Percentiles rank a stretch among this genome's conserved stretches.
Conservation (phyloP, 305 asterid genomes). For the Fraxinus floribunda region DNA sequence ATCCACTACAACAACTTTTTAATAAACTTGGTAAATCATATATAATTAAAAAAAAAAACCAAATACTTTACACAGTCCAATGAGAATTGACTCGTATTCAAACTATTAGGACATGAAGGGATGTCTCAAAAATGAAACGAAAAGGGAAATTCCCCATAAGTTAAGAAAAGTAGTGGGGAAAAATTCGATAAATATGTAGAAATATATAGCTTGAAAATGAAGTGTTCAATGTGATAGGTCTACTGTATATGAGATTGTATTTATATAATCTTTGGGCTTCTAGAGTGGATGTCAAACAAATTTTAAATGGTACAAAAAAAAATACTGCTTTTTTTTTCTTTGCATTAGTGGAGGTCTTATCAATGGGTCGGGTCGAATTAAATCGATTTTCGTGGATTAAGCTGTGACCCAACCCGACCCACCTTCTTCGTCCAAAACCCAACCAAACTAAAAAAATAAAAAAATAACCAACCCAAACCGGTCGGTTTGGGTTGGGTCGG, state of each 20-base stretch:
- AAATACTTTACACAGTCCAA: background rate
- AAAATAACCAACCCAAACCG: no score
- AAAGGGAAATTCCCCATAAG: background rate
- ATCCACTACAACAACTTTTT: no score
- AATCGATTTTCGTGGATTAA: no score
- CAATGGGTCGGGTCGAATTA: background rate
- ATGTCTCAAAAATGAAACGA: background rate
- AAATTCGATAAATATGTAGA: background rate
- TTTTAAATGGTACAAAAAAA: conserved; percentile 24
- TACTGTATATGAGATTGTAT: conserved; percentile 10
- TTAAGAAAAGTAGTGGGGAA: background rate
- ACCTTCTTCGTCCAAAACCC: no score
- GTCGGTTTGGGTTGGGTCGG: no score
- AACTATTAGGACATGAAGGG: background rate
- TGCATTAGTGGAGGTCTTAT: conserved; percentile 20
- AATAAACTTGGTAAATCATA: no score
- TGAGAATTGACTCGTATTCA: background rate
- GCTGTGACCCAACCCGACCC: no score
- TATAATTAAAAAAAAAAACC: no score
- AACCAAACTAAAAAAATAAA: no score
- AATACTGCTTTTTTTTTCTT: background rate
- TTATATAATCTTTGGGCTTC: conserved; percentile 19
- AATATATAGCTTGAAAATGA: conserved; percentile 35
- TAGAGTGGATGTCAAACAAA: conserved; percentile 34
- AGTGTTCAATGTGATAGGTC: conserved; percentile 34